Percentiles rank a stretch among this genome's conserved stretches.
These are phyloP conservation scores for Debaryomyces robertsiae DNA, from an alignment of 1,139 yeast genomes.

Conservation along the genomic window DNA sequence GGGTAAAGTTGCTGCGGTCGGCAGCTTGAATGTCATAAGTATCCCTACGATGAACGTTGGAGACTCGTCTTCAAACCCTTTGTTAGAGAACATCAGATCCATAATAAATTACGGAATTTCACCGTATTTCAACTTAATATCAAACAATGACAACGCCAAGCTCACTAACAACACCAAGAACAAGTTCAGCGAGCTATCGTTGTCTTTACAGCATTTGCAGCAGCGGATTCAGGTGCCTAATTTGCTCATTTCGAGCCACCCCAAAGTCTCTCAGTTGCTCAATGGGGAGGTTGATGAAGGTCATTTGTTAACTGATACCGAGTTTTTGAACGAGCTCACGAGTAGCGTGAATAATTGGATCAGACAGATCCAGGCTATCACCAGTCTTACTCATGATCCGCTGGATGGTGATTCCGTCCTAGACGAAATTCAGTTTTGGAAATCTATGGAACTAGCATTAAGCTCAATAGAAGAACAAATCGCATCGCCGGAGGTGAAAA, in stretches of 20 bases:
- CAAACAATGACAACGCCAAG: conserved; percentile 19
- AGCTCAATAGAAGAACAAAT: conserved; percentile 60
- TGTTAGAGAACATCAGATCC: conserved; percentile 60
- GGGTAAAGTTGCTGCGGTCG: conserved; percentile 29
- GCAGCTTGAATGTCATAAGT: conserved; percentile 44
- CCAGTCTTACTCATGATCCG: conserved; percentile 55
- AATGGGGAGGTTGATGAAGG: conserved; percentile 26
- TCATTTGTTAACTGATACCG: conserved; percentile 22
- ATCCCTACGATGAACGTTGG: conserved; percentile 31
- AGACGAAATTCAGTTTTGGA: conserved; percentile 84
- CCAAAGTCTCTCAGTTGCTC: conserved; percentile 39
- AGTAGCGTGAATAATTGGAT: conserved; percentile 74
- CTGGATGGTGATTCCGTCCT: conserved; percentile 56
- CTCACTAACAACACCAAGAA: conserved; percentile 53
- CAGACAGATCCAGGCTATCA: conserved; percentile 58
- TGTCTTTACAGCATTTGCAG: conserved; percentile 69
- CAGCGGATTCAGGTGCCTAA: conserved; percentile 73
- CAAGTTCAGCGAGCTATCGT: conserved; percentile 68
- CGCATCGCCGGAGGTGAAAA: conserved; percentile 51
- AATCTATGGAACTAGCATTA: conserved; percentile 66
- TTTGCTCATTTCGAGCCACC: conserved; percentile 55
- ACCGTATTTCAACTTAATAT: conserved; percentile 41
- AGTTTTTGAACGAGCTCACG: conserved; percentile 66
- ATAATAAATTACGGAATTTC: conserved; percentile 51
- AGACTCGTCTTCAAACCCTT: conserved; percentile 17